Conservation (phyloP, 441 rosid species). For the Erodium chrysanthum region DNA sequence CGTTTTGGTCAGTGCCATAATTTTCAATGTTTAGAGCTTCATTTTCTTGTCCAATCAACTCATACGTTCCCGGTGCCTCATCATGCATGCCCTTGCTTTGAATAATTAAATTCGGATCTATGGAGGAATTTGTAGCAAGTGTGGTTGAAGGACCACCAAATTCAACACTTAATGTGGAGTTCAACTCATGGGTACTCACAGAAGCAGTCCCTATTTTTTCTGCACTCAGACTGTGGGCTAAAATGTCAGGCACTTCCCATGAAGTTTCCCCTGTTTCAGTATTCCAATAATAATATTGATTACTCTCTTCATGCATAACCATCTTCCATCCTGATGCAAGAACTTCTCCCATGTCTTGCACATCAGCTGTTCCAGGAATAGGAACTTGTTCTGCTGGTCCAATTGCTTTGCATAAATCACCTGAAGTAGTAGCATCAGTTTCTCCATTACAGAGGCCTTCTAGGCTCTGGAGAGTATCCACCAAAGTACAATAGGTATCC, state of each 20-base stretch:
- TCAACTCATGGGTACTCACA: conserved; percentile 22
- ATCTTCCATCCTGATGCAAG: conserved; percentile 61
- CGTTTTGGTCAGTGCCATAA: conserved; percentile 26
- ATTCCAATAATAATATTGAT: conserved; percentile 92
- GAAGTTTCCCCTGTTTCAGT: conserved; percentile 91
- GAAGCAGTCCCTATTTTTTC: conserved; percentile 29
- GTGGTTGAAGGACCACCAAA: conserved; percentile 29
- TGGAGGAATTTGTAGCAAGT: conserved; percentile 20
- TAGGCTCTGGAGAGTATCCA: conserved; percentile 22
- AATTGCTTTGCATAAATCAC: conserved; percentile 29
- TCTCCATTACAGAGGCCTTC: conserved; percentile 30
- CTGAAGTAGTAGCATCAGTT: conserved; percentile 21
- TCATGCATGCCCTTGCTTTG: conserved; percentile 24
- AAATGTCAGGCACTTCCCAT: conserved; percentile 69
- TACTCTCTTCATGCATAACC: conserved; percentile 83
- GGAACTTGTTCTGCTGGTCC: conserved; percentile 29
- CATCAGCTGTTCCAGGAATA: conserved; percentile 32
- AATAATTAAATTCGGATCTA: conserved; percentile 25
- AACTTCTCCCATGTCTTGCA: conserved; percentile 39
- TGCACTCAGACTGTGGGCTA: conserved; percentile 23
- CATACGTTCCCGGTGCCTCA: conserved; percentile 25
- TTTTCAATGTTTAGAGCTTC: conserved; percentile 25
- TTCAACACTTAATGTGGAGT: conserved; percentile 22
- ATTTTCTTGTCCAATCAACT: conserved; percentile 24
- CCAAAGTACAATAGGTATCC: conserved; percentile 26